Evolutionary conservation across 768 basidiomycete species (phyloP).

Genomic region (Mycena sanguinolenta): DNA sequence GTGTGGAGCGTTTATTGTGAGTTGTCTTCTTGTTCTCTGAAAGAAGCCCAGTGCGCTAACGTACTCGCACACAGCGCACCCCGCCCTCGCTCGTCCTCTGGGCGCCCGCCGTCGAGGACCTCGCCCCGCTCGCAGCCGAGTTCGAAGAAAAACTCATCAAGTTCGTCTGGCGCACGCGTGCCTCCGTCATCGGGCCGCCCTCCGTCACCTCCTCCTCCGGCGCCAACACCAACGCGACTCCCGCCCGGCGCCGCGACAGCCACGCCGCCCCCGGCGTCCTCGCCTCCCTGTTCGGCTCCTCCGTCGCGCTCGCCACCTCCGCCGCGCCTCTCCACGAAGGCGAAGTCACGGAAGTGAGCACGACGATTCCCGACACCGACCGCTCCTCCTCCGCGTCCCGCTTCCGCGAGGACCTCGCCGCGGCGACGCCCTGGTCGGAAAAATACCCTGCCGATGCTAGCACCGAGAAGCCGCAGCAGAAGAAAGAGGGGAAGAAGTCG

Average conservation of each 20-base stretch:
- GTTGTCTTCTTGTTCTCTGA: slow-evolving; percentile 31
- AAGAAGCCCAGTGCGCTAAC: too few relatives aligned
- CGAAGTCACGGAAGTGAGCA: slow-evolving; percentile 11
- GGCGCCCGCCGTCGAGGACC: slow-evolving; percentile 77
- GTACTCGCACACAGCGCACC: slow-evolving; percentile 66
- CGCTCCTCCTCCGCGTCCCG: too few relatives aligned
- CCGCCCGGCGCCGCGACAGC: slow-evolving; percentile 18
- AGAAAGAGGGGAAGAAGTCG: slow-evolving; percentile 6
- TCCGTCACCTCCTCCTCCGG: slow-evolving; percentile 40
- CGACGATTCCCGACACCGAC: neutral
- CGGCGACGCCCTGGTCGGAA: too few relatives aligned
- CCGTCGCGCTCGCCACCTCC: neutral
- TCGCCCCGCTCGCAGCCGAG: slow-evolving; percentile 79
- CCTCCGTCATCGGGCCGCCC: slow-evolving; percentile 17
- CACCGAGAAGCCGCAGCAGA: too few relatives aligned
- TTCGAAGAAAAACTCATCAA: slow-evolving; percentile 86
- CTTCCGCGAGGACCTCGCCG: slow-evolving; percentile 1
- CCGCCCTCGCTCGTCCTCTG: slow-evolving; percentile 87
- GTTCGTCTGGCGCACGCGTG: slow-evolving; percentile 78
- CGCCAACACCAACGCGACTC: too few relatives aligned
- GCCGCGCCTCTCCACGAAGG: slow-evolving; percentile 28
- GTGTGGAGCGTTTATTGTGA: slow-evolving; percentile 84
- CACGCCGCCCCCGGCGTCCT: slow-evolving; percentile 35
- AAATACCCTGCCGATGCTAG: neutral
- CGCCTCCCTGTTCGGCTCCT: slow-evolving; percentile 10